Base-by-base conservation (phyloP, 306 rosid genomes). In the Clitoria ternatea region DNA sequence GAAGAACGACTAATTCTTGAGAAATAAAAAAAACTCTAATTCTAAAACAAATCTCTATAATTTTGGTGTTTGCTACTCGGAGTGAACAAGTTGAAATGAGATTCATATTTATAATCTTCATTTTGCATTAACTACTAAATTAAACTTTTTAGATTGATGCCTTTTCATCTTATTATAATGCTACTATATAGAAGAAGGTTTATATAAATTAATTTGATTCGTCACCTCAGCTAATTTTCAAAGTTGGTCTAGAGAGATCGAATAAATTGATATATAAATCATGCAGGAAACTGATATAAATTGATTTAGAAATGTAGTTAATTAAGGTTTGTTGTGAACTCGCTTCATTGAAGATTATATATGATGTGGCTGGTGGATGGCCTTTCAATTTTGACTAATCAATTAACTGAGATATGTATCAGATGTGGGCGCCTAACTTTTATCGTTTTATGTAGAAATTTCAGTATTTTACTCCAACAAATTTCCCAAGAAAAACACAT, bases 371-470 rank as follows among this genome's bases (percentile, higher is more conserved):
- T 44, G 10, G 13, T 7, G 15, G 20, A 62, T 63, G 66, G 15
- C 33, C 45, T 22, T 71, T 71, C 66, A 37, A 43, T 18, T 19
- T 78, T 72, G 78, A 56, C 82, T 56, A 57, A 26, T 65, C 67
- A 65, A 32, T 64, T 7, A 44, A 20, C 56, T 43, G 52, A 49
- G 37, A 33, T 49, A 7, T 36, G 12, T 64, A 17, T 26, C 1
- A 33, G 42, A 64, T 27, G 69, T 9, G 49, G 78, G 63, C 74
- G 74, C 82, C 82, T 78, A 78, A 72, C 78, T 54, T 56, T 78
- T 45, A 10, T 65, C 24, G 27, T 57, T 39, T 62, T 72, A 52
- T 19, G 70, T 17, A 39, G 83, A 79, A 79, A 73, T 37, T 26
- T 49, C 59, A 37, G 22, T 17, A 48, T 18, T 55, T 71, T 8